Percentiles rank a stretch among this genome's conserved stretches.
phyloP scores from a whole-genome alignment of 495 filamentous ascomycete species.

The Penicillium bovifimosum region DNA sequence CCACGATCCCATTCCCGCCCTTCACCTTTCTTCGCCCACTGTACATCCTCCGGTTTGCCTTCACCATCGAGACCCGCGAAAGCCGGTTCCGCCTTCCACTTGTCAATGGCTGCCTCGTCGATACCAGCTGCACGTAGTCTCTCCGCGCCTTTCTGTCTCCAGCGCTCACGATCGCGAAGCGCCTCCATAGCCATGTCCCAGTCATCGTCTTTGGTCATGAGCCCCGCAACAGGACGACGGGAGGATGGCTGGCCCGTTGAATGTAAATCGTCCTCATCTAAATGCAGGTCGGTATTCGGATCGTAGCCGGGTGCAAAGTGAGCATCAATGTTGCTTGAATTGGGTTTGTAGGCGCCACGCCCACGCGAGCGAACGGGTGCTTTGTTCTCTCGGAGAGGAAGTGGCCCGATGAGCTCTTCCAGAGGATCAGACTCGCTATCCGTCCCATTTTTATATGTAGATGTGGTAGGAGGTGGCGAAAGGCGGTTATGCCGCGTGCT shows the following conservation, averaged over 20 bases:
- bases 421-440: conserved; percentile 66
- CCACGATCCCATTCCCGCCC: conserved; percentile 88
- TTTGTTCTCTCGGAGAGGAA: conserved; percentile 47
- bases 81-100: conserved; percentile 65
- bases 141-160: conserved; percentile 74
- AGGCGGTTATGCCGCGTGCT: neutral
- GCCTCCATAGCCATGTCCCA: conserved; percentile 84
- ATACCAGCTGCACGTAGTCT: conserved; percentile 75
- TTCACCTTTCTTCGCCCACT: conserved; percentile 74
- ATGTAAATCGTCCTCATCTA: conserved; percentile 39
- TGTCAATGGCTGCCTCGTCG: conserved; percentile 65
- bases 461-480: neutral
- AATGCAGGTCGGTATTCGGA: conserved; percentile 63
- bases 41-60: conserved; percentile 58
- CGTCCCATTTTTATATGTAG: conserved; percentile 1
- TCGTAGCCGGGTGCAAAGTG: conserved; percentile 78
- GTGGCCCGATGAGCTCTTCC: conserved; percentile 75
- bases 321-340: conserved; percentile 65
- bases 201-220: conserved; percentile 53
- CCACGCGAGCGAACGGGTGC: conserved; percentile 58
- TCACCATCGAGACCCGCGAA: conserved; percentile 33
- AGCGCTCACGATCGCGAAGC: conserved; percentile 72
- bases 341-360: conserved; percentile 56
- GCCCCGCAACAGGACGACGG: conserved; percentile 35
- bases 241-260: conserved; percentile 19